Evolutionary conservation across 495 filamentous ascomycete species (phyloP).

Genomic region (Aspergillus steynii): DNA sequence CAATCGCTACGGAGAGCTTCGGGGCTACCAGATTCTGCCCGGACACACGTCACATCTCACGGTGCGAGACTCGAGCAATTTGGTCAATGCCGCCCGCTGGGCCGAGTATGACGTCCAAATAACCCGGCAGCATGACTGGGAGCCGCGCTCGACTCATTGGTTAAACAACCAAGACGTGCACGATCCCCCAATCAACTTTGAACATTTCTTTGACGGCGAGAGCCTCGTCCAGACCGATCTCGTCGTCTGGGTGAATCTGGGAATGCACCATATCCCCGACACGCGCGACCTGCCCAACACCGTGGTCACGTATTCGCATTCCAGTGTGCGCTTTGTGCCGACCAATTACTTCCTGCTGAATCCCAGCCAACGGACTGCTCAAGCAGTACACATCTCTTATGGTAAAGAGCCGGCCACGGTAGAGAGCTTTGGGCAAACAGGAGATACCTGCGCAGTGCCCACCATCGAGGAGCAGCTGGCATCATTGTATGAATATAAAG

Average conservation of each 20-base stretch:
- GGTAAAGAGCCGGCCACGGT: slow-evolving; percentile 35
- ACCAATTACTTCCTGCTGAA: slow-evolving; percentile 44
- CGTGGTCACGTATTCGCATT: slow-evolving; percentile 47
- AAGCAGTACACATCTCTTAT: slow-evolving; percentile 44
- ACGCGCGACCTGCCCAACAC: slow-evolving; percentile 57
- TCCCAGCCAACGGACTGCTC: slow-evolving; percentile 32
- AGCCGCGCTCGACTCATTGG: slow-evolving; percentile 46
- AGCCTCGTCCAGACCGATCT: slow-evolving; percentile 54
- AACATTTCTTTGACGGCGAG: slow-evolving; percentile 56
- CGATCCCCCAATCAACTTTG: slow-evolving; percentile 56
- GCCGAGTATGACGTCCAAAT: slow-evolving; percentile 52
- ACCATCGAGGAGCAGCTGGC: slow-evolving; percentile 20
- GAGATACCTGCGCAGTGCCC: slow-evolving; percentile 20
- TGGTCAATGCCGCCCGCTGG: slow-evolving; percentile 48
- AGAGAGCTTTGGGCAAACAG: slow-evolving; percentile 36
- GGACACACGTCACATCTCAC: slow-evolving; percentile 47
- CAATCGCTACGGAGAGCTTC: slow-evolving; percentile 55
- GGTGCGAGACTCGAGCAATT: slow-evolving; percentile 47
- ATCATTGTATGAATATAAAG: slow-evolving; percentile 32
- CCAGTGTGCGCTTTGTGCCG: slow-evolving; percentile 45
- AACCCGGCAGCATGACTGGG: slow-evolving; percentile 53
- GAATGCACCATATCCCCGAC: slow-evolving; percentile 60
- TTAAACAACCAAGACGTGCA: slow-evolving; percentile 47
- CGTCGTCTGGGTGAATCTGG: slow-evolving; percentile 38
- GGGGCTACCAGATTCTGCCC: slow-evolving; percentile 54